Evolutionary conservation across 768 basidiomycete species (phyloP), one percentile per base, ranked within the genome.

Genomic region (Rhodocollybia butyracea): DNA sequence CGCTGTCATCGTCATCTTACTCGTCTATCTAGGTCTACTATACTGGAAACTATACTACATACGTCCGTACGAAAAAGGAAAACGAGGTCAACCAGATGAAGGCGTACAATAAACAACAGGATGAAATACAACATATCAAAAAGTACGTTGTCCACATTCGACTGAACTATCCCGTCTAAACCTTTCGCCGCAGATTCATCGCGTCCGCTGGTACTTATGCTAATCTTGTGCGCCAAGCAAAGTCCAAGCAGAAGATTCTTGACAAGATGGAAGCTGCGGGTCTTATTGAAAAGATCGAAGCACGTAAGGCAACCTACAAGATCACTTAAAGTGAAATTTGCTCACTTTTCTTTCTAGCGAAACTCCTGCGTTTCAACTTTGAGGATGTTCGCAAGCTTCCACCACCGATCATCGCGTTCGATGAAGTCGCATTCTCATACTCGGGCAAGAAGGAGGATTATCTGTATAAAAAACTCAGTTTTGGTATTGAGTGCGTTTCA

Each of bases 221-320:
- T 63, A 99, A 99, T 72, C 84, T 99, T 61, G 96, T 99, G 64
- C 92, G 88, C 66, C 96, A 99, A 73, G 96, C 96, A 62, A 98
- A 99, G 76, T 98, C 95, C 48, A 99, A 99, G 71, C 96, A 99
- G 73, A 99, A 99, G 83, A 98, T 99, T 60, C 96, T 99, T 73
- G 96, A 99, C 80, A 99, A 99, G 84, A 99, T 99, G 96, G 97
- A 99, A 79, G 96, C 96, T 26, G 96, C 95, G 13, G 96, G 96
- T 59, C 80, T 99, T 40, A 81, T 99, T 67, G 93, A 99, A 73
- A 94, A 93, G 75, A 76, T 97, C 56, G 93, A 95, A 66, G 69
- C 70, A 3, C 78, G 48, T 50, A 50, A 26, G 48, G 34, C 19
- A 10, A 17, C 17, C 39, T 19, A 40, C 21, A 5, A 40, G 34